phyloP scores from a whole-genome alignment of 2,329 filamentous ascomycete genomes.

The Monosporascus sp. region DNA sequence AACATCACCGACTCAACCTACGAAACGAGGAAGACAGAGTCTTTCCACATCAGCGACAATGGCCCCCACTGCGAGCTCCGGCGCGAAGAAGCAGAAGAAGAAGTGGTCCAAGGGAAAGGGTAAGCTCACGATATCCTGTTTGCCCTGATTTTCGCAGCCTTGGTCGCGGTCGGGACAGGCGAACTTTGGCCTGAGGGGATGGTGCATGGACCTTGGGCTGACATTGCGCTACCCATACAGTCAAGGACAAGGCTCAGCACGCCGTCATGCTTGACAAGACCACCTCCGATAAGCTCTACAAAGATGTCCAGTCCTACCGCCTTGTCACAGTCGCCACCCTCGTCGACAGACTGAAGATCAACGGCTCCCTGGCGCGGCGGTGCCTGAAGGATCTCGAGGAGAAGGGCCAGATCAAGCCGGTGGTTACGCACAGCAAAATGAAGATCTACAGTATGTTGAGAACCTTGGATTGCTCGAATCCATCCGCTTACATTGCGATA shows the following conservation, averaged over 20 bases:
- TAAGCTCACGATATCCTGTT: constrained; percentile 45
- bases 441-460: constrained; percentile 82
- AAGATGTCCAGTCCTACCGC: constrained; percentile 99
- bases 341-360: constrained; percentile 99
- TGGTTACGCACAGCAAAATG: constrained; percentile 94
- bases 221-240: constrained; percentile 31
- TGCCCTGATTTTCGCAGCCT: neutral
- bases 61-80: constrained; percentile 47
- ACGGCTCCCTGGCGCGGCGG: constrained; percentile 90
- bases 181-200: neutral
- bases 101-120: constrained; percentile 68
- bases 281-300: constrained; percentile 97
- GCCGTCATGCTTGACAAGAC: constrained; percentile 97
- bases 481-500: constrained; percentile 10
- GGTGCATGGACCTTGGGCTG: constrained; percentile 8
- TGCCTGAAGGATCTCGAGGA: constrained; percentile 92
- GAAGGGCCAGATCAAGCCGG: constrained; percentile 97
- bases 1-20: constrained; percentile 20
- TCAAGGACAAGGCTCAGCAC: constrained; percentile 99
- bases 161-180: neutral
- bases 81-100: constrained; percentile 79
- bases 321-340: constrained; percentile 98
- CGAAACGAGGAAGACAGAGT: constrained; percentile 31
- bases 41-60: constrained; percentile 21
- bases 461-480: neutral